A percentile compares a stretch with the other conserved stretches of the same genome.
Conservation (phyloP, 331 rosid genomes). For the Rosa hybrid region DNA sequence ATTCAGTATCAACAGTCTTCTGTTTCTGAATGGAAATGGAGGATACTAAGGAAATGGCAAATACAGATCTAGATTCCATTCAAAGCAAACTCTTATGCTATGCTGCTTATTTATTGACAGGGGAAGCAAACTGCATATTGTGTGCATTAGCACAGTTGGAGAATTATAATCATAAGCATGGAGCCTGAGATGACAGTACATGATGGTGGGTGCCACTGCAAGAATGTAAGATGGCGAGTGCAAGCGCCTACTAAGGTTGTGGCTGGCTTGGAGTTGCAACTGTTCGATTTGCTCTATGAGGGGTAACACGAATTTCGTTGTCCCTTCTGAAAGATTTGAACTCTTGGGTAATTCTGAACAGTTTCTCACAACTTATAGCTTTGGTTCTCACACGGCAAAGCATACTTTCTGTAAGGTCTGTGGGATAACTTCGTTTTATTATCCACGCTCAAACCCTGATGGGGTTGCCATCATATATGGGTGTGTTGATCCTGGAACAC, state of each 20-base stretch:
- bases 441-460: slow-evolving; percentile 86
- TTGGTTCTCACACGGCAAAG: slow-evolving; percentile 74
- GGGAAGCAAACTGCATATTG: background rate
- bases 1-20: background rate
- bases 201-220: slow-evolving; percentile 86
- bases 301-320: slow-evolving; percentile 55
- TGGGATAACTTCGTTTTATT: slow-evolving; percentile 83
- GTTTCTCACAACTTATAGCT: slow-evolving; percentile 70
- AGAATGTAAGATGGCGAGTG: slow-evolving; percentile 73
- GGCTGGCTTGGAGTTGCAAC: slow-evolving; percentile 76
- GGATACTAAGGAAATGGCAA: background rate
- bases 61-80: background rate
- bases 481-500: slow-evolving; percentile 85
- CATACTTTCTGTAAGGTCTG: slow-evolving; percentile 80
- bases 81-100: background rate
- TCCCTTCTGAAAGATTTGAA: slow-evolving; percentile 58
- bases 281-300: slow-evolving; percentile 84
- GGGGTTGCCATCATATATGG: slow-evolving; percentile 66
- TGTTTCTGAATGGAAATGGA: background rate
- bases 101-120: slow-evolving; percentile 3
- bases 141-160: background rate
- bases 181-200: slow-evolving; percentile 54
- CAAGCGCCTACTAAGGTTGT: slow-evolving; percentile 56
- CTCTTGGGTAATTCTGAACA: slow-evolving; percentile 60
- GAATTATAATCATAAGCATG: slow-evolving; percentile 39